Evolutionary conservation across 768 basidiomycete genomes (phyloP).

Genomic region (Artomyces pyxidatus): DNA sequence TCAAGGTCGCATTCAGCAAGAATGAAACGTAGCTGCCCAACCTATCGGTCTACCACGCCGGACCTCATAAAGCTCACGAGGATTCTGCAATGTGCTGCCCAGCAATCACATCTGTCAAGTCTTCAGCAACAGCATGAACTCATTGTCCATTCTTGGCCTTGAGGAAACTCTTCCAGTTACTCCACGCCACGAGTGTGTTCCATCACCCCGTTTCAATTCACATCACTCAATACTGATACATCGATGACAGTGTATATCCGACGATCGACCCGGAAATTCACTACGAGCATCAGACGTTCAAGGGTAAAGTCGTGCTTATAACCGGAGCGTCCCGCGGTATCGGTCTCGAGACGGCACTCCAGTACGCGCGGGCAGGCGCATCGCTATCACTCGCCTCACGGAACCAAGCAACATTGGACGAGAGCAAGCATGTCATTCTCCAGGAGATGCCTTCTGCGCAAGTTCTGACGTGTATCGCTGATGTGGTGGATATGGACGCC

Average conservation of each 20-base stretch:
- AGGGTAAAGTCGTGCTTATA: constrained; percentile 15
- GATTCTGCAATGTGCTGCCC: too few species aligned
- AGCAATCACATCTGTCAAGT: too few species aligned
- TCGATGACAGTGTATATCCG: neutral
- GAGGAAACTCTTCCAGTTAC: neutral
- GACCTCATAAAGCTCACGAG: too few species aligned
- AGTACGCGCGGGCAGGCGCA: constrained; percentile 14
- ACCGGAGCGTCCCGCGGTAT: constrained; percentile 14
- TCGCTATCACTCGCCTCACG: constrained; percentile 10
- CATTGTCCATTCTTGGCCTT: too few species aligned
- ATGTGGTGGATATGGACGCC: constrained; percentile 9
- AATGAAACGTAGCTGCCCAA: too few species aligned
- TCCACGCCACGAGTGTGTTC: neutral
- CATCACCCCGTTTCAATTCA: neutral
- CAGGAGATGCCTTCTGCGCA: neutral
- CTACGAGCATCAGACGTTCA: constrained; percentile 3
- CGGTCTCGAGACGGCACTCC: constrained; percentile 9
- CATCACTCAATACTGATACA: neutral
- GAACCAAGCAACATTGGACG: constrained; percentile 9
- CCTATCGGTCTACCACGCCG: too few species aligned
- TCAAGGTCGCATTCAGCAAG: too few species aligned
- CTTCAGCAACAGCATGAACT: too few species aligned
- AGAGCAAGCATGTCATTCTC: constrained; percentile 5
- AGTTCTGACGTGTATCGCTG: constrained; percentile 5
- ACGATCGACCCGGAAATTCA: neutral